Evolutionary conservation across 805 yeast genomes (phyloP).

Genomic region (Candida broadrunensis): DNA sequence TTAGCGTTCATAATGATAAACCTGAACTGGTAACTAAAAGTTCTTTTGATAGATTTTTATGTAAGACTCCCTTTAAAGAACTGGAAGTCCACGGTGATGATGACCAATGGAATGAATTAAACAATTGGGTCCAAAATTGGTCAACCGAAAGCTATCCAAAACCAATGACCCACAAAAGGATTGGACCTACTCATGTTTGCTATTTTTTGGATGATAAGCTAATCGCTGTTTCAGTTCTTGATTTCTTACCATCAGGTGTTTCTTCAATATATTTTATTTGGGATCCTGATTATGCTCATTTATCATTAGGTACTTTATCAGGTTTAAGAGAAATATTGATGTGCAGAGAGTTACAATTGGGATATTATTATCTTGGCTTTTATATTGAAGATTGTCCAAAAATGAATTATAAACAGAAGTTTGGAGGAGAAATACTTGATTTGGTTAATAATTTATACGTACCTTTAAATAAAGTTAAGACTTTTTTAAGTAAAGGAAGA

Average conservation of each 20-base stretch:
- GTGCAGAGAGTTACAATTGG: constrained; percentile 41
- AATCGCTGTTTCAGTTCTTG: constrained; percentile 75
- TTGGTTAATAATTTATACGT: constrained; percentile 45
- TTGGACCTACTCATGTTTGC: constrained; percentile 77
- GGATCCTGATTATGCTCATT: constrained; percentile 73
- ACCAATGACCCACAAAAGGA: constrained; percentile 9
- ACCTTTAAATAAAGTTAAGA: constrained; percentile 29
- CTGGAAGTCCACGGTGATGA: constrained; percentile 19
- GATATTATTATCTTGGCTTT: constrained; percentile 75
- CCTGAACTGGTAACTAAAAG: constrained; percentile 40
- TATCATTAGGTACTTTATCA: constrained; percentile 75
- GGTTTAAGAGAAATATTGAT: constrained; percentile 68
- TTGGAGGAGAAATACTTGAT: constrained; percentile 74
- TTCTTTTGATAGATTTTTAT: constrained; percentile 64
- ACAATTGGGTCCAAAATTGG: constrained; percentile 37
- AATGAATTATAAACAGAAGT: constrained; percentile 77
- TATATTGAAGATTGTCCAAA: constrained; percentile 76
- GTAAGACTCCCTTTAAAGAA: constrained; percentile 59
- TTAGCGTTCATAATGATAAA: constrained; percentile 62
- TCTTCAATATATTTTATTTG: constrained; percentile 87
- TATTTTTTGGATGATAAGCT: constrained; percentile 63
- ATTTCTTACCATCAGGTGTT: constrained; percentile 69
- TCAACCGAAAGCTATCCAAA: not conserved
- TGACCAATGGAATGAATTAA: constrained; percentile 38
- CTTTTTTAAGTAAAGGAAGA: constrained; percentile 23